A percentile compares a stretch with the other conserved stretches of the same genome.
Evolutionary conservation across 2,329 filamentous ascomycete species (phyloP).

Genomic region (Colletotrichum liaoningense): DNA sequence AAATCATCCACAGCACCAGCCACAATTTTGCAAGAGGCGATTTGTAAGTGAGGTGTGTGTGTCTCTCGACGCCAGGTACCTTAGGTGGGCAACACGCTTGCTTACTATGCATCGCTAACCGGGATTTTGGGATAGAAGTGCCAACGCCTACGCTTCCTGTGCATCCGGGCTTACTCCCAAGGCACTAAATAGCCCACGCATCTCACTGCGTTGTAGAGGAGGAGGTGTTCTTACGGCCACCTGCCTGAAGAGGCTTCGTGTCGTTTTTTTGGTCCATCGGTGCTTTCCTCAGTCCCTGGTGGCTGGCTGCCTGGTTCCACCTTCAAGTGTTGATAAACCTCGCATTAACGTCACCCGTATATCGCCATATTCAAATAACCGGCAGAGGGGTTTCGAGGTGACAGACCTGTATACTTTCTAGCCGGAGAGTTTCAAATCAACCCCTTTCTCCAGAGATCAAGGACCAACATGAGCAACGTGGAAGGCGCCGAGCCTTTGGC

Average conservation of each 20-base stretch:
- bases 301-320: not conserved
- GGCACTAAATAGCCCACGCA: not conserved
- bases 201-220: not conserved
- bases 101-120: too few species aligned
- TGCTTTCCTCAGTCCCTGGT: not conserved
- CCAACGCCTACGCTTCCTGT: not conserved
- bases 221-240: constrained; percentile 6
- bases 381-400: not conserved
- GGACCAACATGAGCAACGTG: not conserved
- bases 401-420: not conserved
- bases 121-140: too few species aligned
- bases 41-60: not conserved
- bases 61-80: too few species aligned
- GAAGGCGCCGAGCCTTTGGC: constrained; percentile 14
- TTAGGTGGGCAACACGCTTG: too few species aligned
- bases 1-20: not conserved
- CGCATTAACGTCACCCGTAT: not conserved
- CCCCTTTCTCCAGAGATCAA: not conserved
- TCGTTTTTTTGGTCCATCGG: not conserved
- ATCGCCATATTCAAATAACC: not conserved
- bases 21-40: not conserved
- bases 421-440: not conserved
- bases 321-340: not conserved
- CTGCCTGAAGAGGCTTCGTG: constrained; percentile 10
- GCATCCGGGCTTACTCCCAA: constrained; percentile 16